These are phyloP conservation scores for Hibiscus trionum DNA, from an alignment of 345 rosid genomes.

Conservation along the genomic window DNA sequence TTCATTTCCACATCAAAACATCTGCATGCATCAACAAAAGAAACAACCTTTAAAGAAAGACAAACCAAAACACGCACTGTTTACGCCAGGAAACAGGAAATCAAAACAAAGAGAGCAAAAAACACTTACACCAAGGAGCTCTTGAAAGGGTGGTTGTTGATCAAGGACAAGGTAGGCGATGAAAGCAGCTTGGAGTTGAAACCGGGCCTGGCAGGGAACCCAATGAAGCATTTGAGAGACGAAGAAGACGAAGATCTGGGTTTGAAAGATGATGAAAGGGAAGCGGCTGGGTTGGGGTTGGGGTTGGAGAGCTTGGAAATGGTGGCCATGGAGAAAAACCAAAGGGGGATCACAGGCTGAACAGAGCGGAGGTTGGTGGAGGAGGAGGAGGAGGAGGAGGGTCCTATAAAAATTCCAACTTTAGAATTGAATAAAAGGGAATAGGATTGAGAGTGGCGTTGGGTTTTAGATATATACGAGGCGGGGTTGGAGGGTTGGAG, in stretches of 20 bases:
- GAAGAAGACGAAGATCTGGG: slow-evolving; percentile 28
- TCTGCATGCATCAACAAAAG: neutral
- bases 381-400: no score
- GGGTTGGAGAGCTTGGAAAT: slow-evolving; percentile 64
- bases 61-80: neutral
- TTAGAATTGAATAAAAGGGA: no score
- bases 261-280: slow-evolving; percentile 30
- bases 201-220: slow-evolving; percentile 16
- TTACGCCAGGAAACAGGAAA: neutral
- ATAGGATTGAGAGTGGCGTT: no score
- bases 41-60: neutral
- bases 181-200: slow-evolving; percentile 31
- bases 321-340: slow-evolving; percentile 47
- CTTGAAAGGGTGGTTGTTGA: slow-evolving; percentile 17
- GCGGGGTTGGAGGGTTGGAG: no score
- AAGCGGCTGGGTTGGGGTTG: slow-evolving; percentile 27
- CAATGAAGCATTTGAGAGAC: slow-evolving; percentile 29
- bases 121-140: slow-evolving; percentile 53
- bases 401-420: no score
- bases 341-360: neutral
- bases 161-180: slow-evolving; percentile 43
- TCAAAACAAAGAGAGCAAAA: neutral
- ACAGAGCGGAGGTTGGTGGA: neutral
- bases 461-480: no score
- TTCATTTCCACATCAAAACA: neutral